phyloP scores from a whole-genome alignment of 2,329 filamentous ascomycete species.

The Dothideomycetes sp. region DNA sequence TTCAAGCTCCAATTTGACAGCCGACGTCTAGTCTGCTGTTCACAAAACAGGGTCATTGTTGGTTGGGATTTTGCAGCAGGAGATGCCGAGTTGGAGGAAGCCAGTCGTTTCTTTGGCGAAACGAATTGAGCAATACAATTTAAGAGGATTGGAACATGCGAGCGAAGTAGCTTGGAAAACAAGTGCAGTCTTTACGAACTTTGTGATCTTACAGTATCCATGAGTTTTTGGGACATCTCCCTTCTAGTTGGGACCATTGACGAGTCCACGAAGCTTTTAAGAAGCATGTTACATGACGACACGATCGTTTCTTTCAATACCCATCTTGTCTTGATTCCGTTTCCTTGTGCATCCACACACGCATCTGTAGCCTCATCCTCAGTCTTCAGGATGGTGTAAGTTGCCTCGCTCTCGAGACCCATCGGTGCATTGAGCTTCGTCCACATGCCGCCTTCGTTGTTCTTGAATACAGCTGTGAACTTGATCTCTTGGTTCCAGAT shows the following conservation, averaged over 20 bases:
- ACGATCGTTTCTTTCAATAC: background rate
- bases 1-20: constrained; percentile 98
- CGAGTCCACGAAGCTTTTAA: background rate
- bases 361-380: background rate
- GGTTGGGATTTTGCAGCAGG: constrained; percentile 96
- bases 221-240: background rate
- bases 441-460: constrained; percentile 14
- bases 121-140: constrained; percentile 15
- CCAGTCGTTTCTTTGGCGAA: constrained; percentile 16
- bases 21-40: constrained; percentile 86
- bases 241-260: background rate
- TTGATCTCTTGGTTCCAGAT: constrained; percentile 17
- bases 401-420: constrained; percentile 13
- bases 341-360: background rate
- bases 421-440: constrained; percentile 13
- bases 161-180: too few species aligned
- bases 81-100: constrained; percentile 51
- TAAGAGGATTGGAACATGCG: too few species aligned
- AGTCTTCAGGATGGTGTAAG: constrained; percentile 10
- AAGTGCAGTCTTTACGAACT: too few species aligned
- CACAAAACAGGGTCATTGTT: constrained; percentile 82
- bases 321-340: background rate
- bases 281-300: background rate
- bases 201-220: background rate
- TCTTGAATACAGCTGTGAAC: constrained; percentile 15